Percentiles rank a stretch among this genome's conserved stretches.
phyloP scores from a whole-genome alignment of 2,329 filamentous ascomycete genomes.

The Paecilomyces fulvus region DNA sequence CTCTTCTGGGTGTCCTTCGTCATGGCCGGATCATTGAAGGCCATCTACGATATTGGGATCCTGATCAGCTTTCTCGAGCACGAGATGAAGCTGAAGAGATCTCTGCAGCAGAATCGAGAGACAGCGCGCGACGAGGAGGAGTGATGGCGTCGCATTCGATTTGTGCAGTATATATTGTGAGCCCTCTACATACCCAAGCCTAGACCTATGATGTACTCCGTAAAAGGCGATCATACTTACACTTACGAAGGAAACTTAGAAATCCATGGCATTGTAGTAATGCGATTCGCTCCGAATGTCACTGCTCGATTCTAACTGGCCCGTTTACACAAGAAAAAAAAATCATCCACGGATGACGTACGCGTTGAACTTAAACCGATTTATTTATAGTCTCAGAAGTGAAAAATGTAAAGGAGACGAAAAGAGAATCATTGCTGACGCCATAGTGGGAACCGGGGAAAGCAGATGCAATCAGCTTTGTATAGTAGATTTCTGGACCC shows the following conservation, averaged over 20 bases:
- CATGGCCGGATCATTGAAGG: conserved; percentile 55
- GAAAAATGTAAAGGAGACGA: neutral
- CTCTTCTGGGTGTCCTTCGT: conserved; percentile 57
- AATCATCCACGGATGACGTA: neutral
- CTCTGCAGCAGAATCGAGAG: neutral
- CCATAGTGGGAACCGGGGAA: neutral
- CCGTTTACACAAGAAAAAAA: neutral
- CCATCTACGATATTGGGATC: conserved; percentile 51
- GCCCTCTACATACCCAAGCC: too few relatives aligned
- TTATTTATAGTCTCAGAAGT: neutral
- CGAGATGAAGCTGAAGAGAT: conserved; percentile 9
- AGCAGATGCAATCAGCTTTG: neutral
- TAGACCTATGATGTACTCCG: too few relatives aligned
- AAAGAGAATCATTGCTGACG: neutral
- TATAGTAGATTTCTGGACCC: too few relatives aligned
- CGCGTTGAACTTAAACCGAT: neutral
- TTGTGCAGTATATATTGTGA: neutral
- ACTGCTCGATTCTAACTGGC: neutral
- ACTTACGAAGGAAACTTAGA: neutral
- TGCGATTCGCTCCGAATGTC: neutral
- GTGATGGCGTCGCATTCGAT: neutral
- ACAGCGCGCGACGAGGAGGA: neutral
- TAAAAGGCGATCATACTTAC: too few relatives aligned
- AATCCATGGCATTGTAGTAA: neutral
- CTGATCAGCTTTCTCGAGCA: conserved; percentile 40